Conservation (phyloP, 2,329 filamentous ascomycete species). For the Exutisphaerella laricina region DNA sequence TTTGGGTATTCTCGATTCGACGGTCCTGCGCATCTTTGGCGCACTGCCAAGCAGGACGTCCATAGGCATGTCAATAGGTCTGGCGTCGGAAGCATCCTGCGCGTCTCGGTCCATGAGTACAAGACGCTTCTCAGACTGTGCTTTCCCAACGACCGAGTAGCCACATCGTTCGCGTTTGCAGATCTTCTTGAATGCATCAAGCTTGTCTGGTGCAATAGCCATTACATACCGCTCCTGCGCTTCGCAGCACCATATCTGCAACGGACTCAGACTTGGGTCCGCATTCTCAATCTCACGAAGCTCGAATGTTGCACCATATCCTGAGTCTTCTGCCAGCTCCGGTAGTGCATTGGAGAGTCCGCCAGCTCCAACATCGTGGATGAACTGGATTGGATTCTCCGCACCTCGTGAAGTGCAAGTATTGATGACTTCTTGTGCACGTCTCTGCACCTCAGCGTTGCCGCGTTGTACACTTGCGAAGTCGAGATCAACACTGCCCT, state of each 20-base stretch:
- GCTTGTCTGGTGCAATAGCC: constrained; percentile 71
- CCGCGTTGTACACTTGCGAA: constrained; percentile 96
- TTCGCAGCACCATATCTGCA: constrained; percentile 98
- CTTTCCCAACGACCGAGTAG: constrained; percentile 83
- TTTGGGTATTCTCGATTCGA: constrained; percentile 61
- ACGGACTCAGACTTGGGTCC: constrained; percentile 85
- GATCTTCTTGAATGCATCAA: constrained; percentile 68
- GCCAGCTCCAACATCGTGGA: constrained; percentile 95
- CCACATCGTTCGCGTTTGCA: constrained; percentile 78
- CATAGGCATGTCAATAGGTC: constrained; percentile 85
- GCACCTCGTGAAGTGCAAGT: constrained; percentile 78
- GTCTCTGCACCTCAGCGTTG: constrained; percentile 91
- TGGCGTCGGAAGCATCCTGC: constrained; percentile 56
- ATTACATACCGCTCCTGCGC: constrained; percentile 95
- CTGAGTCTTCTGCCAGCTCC: constrained; percentile 86
- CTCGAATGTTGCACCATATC: constrained; percentile 85
- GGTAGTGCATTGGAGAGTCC: constrained; percentile 80
- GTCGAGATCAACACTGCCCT: constrained; percentile 85
- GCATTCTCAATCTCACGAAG: constrained; percentile 89
- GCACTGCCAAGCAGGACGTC: constrained; percentile 81
- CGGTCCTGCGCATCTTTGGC: constrained; percentile 71
- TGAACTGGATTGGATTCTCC: constrained; percentile 88
- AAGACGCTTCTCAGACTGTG: constrained; percentile 65
- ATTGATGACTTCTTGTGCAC: constrained; percentile 98
- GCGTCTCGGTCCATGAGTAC: constrained; percentile 78